phyloP scores from a whole-genome alignment of 1,284 basidiomycete species.

The Grifola frondosa region DNA sequence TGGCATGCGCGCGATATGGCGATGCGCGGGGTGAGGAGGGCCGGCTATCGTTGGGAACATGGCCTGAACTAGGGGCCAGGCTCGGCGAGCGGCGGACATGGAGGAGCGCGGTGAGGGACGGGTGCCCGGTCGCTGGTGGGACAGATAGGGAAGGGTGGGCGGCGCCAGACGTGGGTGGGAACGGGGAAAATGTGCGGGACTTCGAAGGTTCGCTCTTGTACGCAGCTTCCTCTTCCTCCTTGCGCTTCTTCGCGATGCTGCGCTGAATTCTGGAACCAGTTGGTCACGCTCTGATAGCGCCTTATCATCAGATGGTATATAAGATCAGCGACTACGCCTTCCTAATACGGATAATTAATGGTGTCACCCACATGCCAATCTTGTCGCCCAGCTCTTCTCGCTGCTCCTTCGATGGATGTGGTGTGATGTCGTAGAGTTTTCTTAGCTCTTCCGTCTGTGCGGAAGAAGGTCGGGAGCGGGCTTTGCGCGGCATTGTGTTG shows the following conservation, averaged over 20 bases:
- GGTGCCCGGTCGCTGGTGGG: conserved; percentile 30
- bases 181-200: conserved; percentile 45
- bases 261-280: conserved; percentile 85
- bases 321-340: conserved; percentile 12
- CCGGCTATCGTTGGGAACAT: too few species aligned
- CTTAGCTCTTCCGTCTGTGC: conserved; percentile 67
- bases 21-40: conserved; percentile 34
- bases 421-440: conserved; percentile 57
- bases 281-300: conserved; percentile 74
- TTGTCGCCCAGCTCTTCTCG: conserved; percentile 59
- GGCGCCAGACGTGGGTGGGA: conserved; percentile 34
- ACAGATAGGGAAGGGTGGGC: conserved; percentile 30
- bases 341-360: too few species aligned
- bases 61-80: conserved; percentile 22
- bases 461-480: conserved; percentile 59
- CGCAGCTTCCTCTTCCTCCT: conserved; percentile 43
- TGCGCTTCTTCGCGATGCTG: conserved; percentile 67
- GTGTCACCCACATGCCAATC: conserved; percentile 66
- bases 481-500: conserved; percentile 46
- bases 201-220: conserved; percentile 12
- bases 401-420: conserved; percentile 66
- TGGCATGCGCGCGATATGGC: conserved; percentile 31
- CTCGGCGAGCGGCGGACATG: conserved; percentile 28
- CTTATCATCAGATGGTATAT: conserved; percentile 38
- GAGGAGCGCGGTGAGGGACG: conserved; percentile 22